A percentile compares a stretch with the other conserved stretches of the same genome.
Evolutionary conservation across 2,329 filamentous ascomycete genomes (phyloP).

Genomic region (Epichloe sylvatica): DNA sequence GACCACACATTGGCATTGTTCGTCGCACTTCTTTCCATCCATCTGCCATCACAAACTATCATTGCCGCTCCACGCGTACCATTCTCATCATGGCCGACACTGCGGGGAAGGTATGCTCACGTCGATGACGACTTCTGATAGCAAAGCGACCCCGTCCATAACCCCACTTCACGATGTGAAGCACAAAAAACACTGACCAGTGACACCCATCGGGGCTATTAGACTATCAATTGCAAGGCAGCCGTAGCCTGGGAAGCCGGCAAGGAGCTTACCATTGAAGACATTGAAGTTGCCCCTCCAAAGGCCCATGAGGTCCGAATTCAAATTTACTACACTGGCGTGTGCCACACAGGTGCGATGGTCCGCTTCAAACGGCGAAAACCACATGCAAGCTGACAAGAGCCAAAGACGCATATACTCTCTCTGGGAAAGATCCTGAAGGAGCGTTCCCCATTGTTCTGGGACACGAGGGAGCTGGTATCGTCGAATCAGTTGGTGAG

Average conservation of each 20-base stretch:
- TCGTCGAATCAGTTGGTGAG: constrained; percentile 87
- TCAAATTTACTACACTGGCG: constrained; percentile 92
- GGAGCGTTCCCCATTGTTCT: constrained; percentile 82
- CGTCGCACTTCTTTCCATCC: neutral
- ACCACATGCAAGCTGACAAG: constrained; percentile 3
- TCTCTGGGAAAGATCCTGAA: constrained; percentile 94
- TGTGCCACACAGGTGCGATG: constrained; percentile 79
- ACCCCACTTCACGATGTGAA: constrained; percentile 1
- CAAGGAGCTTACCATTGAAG: constrained; percentile 77
- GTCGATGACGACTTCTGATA: constrained; percentile 1
- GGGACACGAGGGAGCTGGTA: constrained; percentile 81
- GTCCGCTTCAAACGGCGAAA: neutral
- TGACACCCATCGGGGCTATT: constrained; percentile 4
- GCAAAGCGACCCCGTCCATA: constrained; percentile 3
- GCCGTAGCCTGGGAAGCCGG: constrained; percentile 96
- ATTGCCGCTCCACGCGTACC: neutral
- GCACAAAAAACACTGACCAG: constrained; percentile 2
- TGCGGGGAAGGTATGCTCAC: constrained; percentile 6
- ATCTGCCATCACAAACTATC: neutral
- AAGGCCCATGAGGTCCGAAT: constrained; percentile 92
- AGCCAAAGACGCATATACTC: constrained; percentile 68
- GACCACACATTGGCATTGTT: too few species aligned
- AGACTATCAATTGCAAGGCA: constrained; percentile 95
- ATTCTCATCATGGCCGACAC: constrained; percentile 5
- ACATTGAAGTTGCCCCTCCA: constrained; percentile 77